Percentiles rank a stretch among this genome's conserved stretches.
phyloP scores from a whole-genome alignment of 1,284 basidiomycete genomes.

The Heliocybe sulcata region DNA sequence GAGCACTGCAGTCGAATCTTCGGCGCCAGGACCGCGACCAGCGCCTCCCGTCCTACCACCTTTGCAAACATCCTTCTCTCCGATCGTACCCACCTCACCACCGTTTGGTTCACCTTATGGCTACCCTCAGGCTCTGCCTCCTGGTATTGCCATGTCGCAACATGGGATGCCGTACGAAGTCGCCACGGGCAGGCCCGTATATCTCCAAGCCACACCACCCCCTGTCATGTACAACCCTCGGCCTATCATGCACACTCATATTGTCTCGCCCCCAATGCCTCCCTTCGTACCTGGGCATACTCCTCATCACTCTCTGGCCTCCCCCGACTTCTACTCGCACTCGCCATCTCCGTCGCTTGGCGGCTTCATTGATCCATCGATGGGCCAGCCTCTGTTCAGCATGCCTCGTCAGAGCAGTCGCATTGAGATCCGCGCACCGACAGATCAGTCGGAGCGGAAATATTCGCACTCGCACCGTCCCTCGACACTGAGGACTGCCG shows the following conservation, averaged over 20 bases:
- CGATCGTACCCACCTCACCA: conserved; percentile 45
- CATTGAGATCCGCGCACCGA: conserved; percentile 67
- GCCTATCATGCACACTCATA: conserved; percentile 48
- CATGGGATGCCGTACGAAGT: conserved; percentile 74
- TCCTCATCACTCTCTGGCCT: conserved; percentile 45
- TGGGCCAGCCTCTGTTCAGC: conserved; percentile 59
- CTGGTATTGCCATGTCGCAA: conserved; percentile 64
- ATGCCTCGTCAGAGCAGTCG: conserved; percentile 66
- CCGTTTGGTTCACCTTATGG: conserved; percentile 57
- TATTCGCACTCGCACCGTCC: conserved; percentile 24
- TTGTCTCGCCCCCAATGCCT: conserved; percentile 28
- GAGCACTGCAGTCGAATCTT: background rate
- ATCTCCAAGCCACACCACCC: conserved; percentile 46
- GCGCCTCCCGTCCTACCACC: conserved; percentile 41
- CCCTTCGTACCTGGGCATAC: conserved; percentile 49
- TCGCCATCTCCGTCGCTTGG: conserved; percentile 50
- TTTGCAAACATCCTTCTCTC: conserved; percentile 53
- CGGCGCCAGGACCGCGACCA: conserved; percentile 12
- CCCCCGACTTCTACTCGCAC: conserved; percentile 53
- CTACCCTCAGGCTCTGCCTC: conserved; percentile 53
- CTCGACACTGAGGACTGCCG: conserved; percentile 23
- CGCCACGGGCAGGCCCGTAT: conserved; percentile 70
- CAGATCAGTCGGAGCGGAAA: conserved; percentile 28
- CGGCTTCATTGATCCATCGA: conserved; percentile 53
- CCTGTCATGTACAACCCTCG: conserved; percentile 58